A percentile compares a stretch with the other conserved stretches of the same genome.
phyloP scores from a whole-genome alignment of 2,329 filamentous ascomycete species.

The Penicillium sp. region DNA sequence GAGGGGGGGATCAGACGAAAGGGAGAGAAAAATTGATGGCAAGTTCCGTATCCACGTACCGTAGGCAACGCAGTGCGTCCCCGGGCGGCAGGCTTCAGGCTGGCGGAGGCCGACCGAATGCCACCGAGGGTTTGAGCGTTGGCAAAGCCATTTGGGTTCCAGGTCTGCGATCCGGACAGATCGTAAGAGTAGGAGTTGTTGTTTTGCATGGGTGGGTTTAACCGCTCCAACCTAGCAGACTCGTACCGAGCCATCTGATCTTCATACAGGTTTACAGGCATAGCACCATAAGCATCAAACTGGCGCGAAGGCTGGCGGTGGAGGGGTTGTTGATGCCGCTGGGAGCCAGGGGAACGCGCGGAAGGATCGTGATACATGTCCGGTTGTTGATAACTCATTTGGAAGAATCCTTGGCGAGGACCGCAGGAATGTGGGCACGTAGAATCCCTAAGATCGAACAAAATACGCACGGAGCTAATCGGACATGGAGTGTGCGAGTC shows the following conservation, averaged over 20 bases:
- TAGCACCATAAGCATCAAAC: constrained; percentile 71
- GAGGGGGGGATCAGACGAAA: background rate
- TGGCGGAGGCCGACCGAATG: constrained; percentile 57
- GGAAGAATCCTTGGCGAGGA: constrained; percentile 23
- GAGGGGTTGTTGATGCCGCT: constrained; percentile 65
- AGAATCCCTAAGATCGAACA: constrained; percentile 23
- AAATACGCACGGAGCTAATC: constrained; percentile 27
- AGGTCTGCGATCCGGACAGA: constrained; percentile 68
- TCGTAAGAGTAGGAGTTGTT: constrained; percentile 69
- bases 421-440: constrained; percentile 33
- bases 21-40: background rate
- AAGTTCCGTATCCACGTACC: constrained; percentile 54
- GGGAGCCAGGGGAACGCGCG: constrained; percentile 72
- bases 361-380: constrained; percentile 66
- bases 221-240: constrained; percentile 56
- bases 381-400: constrained; percentile 42
- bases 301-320: constrained; percentile 74
- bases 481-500: constrained; percentile 30
- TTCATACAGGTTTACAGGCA: constrained; percentile 71
- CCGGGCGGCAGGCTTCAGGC: constrained; percentile 58
- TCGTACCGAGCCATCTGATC: constrained; percentile 61
- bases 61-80: constrained; percentile 66
- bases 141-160: constrained; percentile 74
- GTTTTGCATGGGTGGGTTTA: constrained; percentile 57
- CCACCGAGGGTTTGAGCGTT: constrained; percentile 65